Percentiles rank a stretch among this genome's conserved stretches.
Evolutionary conservation across 2,329 filamentous ascomycete genomes (phyloP).

Genomic region (Colletotrichum magnum): DNA sequence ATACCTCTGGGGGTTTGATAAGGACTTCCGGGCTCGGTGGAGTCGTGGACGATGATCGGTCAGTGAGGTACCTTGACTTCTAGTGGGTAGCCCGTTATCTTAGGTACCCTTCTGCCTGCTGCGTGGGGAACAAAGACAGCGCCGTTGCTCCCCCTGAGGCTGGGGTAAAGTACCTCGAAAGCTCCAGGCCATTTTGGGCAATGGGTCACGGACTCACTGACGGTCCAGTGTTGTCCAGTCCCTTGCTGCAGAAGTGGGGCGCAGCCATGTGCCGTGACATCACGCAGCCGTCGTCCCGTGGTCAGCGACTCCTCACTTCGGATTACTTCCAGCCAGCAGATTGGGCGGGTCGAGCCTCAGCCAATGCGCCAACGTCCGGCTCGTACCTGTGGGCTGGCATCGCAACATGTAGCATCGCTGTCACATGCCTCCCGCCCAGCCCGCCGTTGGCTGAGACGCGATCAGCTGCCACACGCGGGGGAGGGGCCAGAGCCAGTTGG

Average conservation of each 20-base stretch:
- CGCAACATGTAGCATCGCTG: neutral
- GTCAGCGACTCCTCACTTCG: slow-evolving; percentile 14
- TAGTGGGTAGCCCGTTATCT: neutral
- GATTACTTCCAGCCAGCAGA: slow-evolving; percentile 17
- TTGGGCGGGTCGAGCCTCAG: neutral
- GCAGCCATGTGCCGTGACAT: slow-evolving; percentile 23
- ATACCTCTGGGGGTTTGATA: slow-evolving; percentile 8
- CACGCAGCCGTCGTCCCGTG: slow-evolving; percentile 19
- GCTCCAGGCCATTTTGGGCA: slow-evolving; percentile 15
- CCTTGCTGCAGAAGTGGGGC: neutral
- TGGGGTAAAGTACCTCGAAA: neutral
- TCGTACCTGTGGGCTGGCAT: neutral
- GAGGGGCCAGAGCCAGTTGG: neutral
- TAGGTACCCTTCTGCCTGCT: neutral
- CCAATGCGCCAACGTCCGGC: neutral
- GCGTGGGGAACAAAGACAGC: neutral
- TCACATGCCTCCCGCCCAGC: neutral
- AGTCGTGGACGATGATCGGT: too few relatives aligned
- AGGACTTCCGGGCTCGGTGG: neutral
- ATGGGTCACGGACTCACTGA: slow-evolving; percentile 29
- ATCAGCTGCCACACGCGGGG: slow-evolving; percentile 6
- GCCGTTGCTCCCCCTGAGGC: neutral
- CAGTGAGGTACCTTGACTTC: too few relatives aligned
- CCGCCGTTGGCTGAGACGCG: neutral
- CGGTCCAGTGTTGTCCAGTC: neutral